Percentiles rank a stretch among this genome's conserved stretches.
These are phyloP conservation scores for Paramecium pentaurelia DNA, from an alignment of 73 alveolate genomes.

Conservation along the genomic window DNA sequence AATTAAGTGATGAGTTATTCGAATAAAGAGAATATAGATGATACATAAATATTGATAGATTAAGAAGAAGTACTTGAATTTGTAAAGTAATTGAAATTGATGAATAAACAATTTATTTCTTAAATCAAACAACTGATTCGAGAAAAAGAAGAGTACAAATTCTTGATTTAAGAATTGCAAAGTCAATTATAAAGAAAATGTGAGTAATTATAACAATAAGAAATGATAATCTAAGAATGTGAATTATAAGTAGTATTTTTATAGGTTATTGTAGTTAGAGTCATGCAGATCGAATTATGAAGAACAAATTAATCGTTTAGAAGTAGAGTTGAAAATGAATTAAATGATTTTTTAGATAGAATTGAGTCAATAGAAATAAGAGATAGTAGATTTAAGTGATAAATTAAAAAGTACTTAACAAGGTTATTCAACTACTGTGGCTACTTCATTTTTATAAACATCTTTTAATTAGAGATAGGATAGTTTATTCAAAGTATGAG, in stretches of 20 bases:
- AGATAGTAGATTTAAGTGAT: neutral
- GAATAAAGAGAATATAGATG: neutral
- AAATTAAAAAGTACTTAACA: neutral
- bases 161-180: neutral
- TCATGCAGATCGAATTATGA: slow-evolving; percentile 23
- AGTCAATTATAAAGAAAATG: neutral
- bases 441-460: slow-evolving; percentile 18
- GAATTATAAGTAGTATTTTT: neutral
- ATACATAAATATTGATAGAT: neutral
- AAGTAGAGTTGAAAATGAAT: neutral
- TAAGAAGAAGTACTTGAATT: neutral
- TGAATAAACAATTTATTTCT: neutral
- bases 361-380: neutral
- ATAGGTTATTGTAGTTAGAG: slow-evolving; percentile 6
- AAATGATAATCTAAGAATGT: neutral
- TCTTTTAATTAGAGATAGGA: neutral
- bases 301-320: neutral
- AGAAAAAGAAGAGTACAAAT: neutral
- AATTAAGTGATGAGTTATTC: neutral
- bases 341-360: neutral
- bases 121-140: neutral
- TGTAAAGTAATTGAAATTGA: neutral
- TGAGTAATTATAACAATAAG: neutral
- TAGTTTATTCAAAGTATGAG: neutral
- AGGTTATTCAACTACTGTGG: neutral